Evolutionary conservation across 495 filamentous ascomycete species (phyloP), one percentile per base, ranked within the genome.

Genomic region (Tuber brumale): DNA sequence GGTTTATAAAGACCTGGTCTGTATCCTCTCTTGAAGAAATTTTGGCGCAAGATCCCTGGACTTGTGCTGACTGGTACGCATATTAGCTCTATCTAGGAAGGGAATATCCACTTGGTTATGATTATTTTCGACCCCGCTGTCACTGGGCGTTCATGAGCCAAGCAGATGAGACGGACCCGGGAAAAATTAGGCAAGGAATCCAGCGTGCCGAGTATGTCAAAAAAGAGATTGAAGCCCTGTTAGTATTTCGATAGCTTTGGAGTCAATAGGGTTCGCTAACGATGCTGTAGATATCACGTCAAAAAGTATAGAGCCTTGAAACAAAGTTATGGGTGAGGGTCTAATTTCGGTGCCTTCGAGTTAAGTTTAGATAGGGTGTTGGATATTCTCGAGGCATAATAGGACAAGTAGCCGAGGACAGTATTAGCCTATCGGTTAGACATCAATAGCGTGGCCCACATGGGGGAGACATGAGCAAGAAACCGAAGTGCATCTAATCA

Each of bases 161-260:
- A 70, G 88, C 90, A 1, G 83, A 87, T 76, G 80, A 97, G 23
- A 86, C 85, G 23, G 90, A 97, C 82, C 90, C 93, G 51, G 89
- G 87, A 12, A 84, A 93, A 77, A 97, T 99, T 57, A 86, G 86
- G 70, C 86, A 91, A 78, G 93, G 89, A 0, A 92, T 99, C 75
- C 87, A 88, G 46, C 86, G 89, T 80, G 95, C 94, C 1, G 89
- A 96, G 77, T 98, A 92, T 84, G 92, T 97, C 7, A 95, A 93
- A 84, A 97, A 95, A 57, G 94, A 97, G 84, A 91, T 97, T 78
- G 94, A 97, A 85, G 91, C 94, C 16, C 83, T 98, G 94, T 97
- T 87, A 89, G 92, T 87, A 44, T 27, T 42, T 39, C 14, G n/a
- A 51, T 72, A 35, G n/a, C 71, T 69, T 27, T n/a, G 23, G n/a